phyloP scores from a whole-genome alignment of 495 filamentous ascomycete species.

The Polyplosphaeria fusca region DNA sequence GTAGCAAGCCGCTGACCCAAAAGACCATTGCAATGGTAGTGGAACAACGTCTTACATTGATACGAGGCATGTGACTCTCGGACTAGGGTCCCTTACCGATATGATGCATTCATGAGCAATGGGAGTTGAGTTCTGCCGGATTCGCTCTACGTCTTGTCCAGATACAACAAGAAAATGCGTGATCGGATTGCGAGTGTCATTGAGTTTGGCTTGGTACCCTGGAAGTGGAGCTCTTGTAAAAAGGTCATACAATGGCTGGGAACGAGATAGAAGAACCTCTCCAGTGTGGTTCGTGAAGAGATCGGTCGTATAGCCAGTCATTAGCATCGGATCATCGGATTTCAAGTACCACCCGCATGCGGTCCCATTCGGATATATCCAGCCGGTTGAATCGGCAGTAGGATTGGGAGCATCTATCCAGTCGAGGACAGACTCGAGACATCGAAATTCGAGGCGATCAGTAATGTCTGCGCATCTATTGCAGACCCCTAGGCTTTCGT shows the following conservation, averaged over 20 bases:
- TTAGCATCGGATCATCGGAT: constrained; percentile 8
- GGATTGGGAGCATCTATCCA: constrained; percentile 4
- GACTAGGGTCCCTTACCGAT: neutral
- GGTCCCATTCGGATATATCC: constrained; percentile 19
- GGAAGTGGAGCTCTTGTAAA: constrained; percentile 7
- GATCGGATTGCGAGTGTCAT: constrained; percentile 16
- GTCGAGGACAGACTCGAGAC: constrained; percentile 7
- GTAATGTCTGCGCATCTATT: constrained; percentile 5
- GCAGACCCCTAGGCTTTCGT: constrained; percentile 22
- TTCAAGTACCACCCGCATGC: constrained; percentile 21
- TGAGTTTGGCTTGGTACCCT: constrained; percentile 12
- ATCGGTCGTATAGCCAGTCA: constrained; percentile 16
- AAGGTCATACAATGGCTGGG: constrained; percentile 16
- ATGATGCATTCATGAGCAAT: constrained; percentile 8
- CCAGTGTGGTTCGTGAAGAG: constrained; percentile 5
- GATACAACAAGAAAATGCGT: constrained; percentile 12
- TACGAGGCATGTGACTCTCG: no score
- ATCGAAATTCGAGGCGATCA: constrained; percentile 20
- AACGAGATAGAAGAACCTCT: constrained; percentile 6
- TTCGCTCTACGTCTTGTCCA: neutral
- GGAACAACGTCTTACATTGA: no score
- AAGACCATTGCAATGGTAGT: no score
- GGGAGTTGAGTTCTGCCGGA: constrained; percentile 15
- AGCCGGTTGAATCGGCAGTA: neutral
- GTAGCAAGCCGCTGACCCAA: no score